Evolutionary conservation across 1,139 yeast species (phyloP), one percentile per base, ranked within the genome.

Genomic region (Yamadazyma taylorii): DNA sequence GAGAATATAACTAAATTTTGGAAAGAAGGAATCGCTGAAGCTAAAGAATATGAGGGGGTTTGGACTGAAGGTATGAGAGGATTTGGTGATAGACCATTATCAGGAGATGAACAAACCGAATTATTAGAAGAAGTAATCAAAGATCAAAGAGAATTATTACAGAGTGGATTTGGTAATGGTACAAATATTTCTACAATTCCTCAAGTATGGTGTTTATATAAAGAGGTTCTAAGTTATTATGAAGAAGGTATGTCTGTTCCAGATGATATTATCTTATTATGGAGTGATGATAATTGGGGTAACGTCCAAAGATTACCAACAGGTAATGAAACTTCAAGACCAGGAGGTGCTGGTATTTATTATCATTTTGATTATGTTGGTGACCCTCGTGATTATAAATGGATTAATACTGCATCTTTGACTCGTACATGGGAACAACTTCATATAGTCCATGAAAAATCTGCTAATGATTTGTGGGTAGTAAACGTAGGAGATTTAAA

Each of bases 281-380:
- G 53, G 53, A 48, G 43, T 12, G 53, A 49, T 38, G 53, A 49
- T 37, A 49, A 49, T 30, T 49, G 50, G 50, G 53, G 53, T 16
- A 49, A 49, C 32, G 45, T 48, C 15, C 42, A 52, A 45, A 47
- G 53, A 40, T 40, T 49, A 23, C 53, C 53, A 5, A 24, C 35
- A 21, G 45, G 39, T n/a, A 39, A 48, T 34, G 52, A 48, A 35
- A 43, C 41, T 7, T 33, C 38, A 3, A 41, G 51, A 35, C 27
- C 43, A n/a, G 53, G 52, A 12, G 53, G 53, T 21, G 53, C 53
- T 23, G 53, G 53, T 10, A 39, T 49, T 16, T 49, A 49, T 29
- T 49, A 47, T 32, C 53, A 49, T 32, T 49, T 49, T 32, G 53
- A 49, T 35, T 49, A 49, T 33, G 53, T 49, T 17, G 53, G 53